A percentile compares a stretch with the other conserved stretches of the same genome.
phyloP scores from a whole-genome alignment of 257 asterid genomes.

The Cruciata laevipes region DNA sequence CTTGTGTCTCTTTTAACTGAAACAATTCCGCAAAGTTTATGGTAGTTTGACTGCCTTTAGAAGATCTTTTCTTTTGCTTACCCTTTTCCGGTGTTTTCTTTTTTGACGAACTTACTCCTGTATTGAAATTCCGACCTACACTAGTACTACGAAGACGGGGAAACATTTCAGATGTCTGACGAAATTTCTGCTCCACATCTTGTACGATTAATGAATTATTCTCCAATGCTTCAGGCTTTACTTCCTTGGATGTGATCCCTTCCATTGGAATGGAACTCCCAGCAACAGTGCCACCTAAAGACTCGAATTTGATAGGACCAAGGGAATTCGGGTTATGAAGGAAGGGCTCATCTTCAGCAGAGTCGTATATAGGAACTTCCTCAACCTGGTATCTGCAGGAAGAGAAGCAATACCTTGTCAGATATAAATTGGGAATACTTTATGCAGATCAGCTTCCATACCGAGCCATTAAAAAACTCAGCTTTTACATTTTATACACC shows the following conservation, averaged over 20 bases:
- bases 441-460: not conserved
- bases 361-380: conserved; percentile 82
- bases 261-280: conserved; percentile 25
- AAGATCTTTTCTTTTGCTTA: conserved; percentile 38
- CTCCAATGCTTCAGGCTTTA: conserved; percentile 29
- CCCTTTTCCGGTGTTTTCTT: conserved; percentile 43
- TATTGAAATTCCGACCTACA: conserved; percentile 44
- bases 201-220: conserved; percentile 23
- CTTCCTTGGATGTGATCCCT: conserved; percentile 20
- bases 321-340: conserved; percentile 28
- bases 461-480: too few relatives aligned
- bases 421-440: conserved; percentile 1
- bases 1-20: conserved; percentile 57
- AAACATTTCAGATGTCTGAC: conserved; percentile 42
- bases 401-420: conserved; percentile 15
- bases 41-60: conserved; percentile 41
- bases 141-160: conserved; percentile 58
- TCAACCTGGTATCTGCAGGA: conserved; percentile 72
- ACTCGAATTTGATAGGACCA: conserved; percentile 29
- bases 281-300: conserved; percentile 12
- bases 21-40: conserved; percentile 58
- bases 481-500: not conserved
- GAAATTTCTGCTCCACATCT: conserved; percentile 33
- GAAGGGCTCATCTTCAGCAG: conserved; percentile 83
- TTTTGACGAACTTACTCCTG: conserved; percentile 45